Conservation (phyloP, 768 basidiomycete species). For the Mycena metata region DNA sequence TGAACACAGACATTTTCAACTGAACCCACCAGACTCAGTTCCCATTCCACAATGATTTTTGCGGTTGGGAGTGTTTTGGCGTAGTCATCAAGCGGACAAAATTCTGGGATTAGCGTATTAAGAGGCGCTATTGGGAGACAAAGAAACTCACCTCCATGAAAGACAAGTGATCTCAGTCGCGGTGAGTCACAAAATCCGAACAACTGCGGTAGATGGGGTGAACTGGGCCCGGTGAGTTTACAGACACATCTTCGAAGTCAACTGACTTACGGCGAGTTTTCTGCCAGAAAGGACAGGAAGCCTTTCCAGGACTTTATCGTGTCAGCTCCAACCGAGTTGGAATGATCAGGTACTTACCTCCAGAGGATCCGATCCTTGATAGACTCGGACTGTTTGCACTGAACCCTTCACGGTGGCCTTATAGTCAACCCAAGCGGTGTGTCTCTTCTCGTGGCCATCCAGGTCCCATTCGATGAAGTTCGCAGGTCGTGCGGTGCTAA, state of each 20-base stretch:
- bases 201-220: conserved; percentile 8
- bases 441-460: not conserved
- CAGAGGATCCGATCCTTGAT: not conserved
- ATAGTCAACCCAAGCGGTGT: conserved; percentile 13
- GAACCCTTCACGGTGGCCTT: conserved; percentile 13
- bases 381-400: conserved; percentile 7
- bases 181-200: conserved; percentile 23
- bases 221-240: not conserved
- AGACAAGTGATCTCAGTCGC: conserved; percentile 2
- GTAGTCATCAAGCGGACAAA: conserved; percentile 9
- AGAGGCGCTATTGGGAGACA: not conserved
- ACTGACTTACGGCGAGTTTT: conserved; percentile 15
- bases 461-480: not conserved
- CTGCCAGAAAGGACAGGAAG: conserved; percentile 11
- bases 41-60: conserved; percentile 6
- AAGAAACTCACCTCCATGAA: conserved; percentile 9
- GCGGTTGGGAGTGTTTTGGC: not conserved
- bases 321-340: too few species aligned
- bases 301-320: not conserved
- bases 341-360: not conserved
- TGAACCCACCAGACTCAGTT: not conserved
- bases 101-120: not conserved
- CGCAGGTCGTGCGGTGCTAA: not conserved
- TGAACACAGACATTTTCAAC: too few species aligned
- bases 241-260: too few species aligned